Percentiles rank a stretch among this genome's conserved stretches.
Evolutionary conservation across 345 rosid species (phyloP).

Genomic region (Zanthoxylum bungeanum): DNA sequence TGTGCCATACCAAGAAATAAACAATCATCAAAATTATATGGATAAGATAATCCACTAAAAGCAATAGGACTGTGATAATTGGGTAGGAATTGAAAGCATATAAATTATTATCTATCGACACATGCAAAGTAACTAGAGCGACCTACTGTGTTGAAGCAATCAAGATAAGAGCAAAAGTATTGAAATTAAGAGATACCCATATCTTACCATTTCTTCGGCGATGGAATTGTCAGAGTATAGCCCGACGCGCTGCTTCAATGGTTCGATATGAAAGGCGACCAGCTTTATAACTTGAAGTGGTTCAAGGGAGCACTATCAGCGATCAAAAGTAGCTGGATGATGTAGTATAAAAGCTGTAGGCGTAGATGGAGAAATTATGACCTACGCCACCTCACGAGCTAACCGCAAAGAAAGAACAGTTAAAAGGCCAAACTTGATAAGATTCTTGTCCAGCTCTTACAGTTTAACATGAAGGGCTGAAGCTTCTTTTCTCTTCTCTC

Average conservation of each 20-base stretch:
- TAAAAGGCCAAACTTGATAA: not conserved
- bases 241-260: too few species aligned
- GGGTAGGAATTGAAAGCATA: not conserved
- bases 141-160: not conserved
- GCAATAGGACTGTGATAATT: not conserved
- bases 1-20: not conserved
- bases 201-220: too few species aligned
- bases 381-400: too few species aligned
- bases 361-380: too few species aligned
- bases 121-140: not conserved
- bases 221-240: too few species aligned
- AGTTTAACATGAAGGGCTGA: slow-evolving; percentile 12
- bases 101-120: not conserved
- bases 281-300: too few species aligned
- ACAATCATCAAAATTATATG: not conserved
- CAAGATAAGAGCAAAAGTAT: not conserved
- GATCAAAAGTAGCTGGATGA: too few species aligned
- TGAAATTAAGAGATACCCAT: slow-evolving; percentile 20
- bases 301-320: too few species aligned
- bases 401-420: not conserved
- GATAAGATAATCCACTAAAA: not conserved
- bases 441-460: not conserved
- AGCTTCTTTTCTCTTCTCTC: not conserved
- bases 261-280: too few species aligned
- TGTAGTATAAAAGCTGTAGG: too few species aligned